These are phyloP conservation scores for Physaria fendleri DNA, from an alignment of 345 rosid genomes.

Conservation along the genomic window DNA sequence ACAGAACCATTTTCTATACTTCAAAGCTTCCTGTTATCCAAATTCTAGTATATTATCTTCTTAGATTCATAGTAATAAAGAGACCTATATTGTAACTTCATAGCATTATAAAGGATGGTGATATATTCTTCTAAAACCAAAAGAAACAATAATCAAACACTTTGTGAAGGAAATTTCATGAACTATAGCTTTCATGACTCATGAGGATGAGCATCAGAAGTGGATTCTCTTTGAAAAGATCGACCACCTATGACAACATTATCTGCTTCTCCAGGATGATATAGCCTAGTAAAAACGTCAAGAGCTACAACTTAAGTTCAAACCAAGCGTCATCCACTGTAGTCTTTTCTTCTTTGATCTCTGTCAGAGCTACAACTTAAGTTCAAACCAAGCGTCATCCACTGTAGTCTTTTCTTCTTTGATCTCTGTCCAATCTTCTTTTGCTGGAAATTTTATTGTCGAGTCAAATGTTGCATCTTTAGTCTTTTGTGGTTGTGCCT, in stretches of 20 bases:
- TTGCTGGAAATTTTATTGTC: too few relatives aligned
- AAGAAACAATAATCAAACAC: conserved; percentile 9
- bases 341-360: too few relatives aligned
- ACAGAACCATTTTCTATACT: neutral
- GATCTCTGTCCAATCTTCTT: too few relatives aligned
- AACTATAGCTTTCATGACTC: conserved; percentile 46
- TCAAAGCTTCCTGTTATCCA: neutral
- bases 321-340: too few relatives aligned
- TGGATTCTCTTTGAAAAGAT: conserved; percentile 40
- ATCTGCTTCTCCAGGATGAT: conserved; percentile 58
- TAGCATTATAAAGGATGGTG: conserved; percentile 1
- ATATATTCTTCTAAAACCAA: neutral
- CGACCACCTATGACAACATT: conserved; percentile 46
- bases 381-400: too few relatives aligned
- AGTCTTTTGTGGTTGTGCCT: too few relatives aligned
- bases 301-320: too few relatives aligned
- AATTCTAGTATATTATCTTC: neutral
- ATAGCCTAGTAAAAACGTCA: too few relatives aligned
- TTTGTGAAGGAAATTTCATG: neutral
- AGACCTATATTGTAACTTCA: neutral
- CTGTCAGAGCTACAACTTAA: too few relatives aligned
- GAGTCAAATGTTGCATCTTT: too few relatives aligned
- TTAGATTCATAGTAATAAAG: neutral
- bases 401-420: too few relatives aligned
- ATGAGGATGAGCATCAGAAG: conserved; percentile 49